These are phyloP conservation scores for Diplodia scrobiculata DNA, from an alignment of 2,329 filamentous ascomycete genomes.

Conservation along the genomic window DNA sequence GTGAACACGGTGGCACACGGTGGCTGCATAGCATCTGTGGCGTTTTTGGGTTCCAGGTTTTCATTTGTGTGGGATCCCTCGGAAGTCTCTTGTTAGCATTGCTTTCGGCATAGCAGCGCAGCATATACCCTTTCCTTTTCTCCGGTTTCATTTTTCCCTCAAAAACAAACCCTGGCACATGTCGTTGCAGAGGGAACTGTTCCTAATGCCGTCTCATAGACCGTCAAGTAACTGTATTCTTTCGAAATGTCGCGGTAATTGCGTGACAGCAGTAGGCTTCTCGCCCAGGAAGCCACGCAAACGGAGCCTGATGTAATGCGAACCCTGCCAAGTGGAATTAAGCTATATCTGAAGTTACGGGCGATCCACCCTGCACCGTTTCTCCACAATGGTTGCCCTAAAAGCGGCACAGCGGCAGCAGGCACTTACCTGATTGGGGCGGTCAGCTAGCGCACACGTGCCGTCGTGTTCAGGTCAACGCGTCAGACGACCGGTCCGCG, in stretches of 20 bases:
- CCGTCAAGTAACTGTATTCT: neutral
- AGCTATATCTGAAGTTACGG: neutral
- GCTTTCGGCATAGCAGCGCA: conserved; percentile 27
- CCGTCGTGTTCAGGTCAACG: neutral
- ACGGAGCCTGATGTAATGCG: neutral
- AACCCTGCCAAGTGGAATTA: neutral
- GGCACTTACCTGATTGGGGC: neutral
- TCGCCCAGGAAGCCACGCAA: neutral
- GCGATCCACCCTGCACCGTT: conserved; percentile 5
- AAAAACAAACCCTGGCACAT: conserved; percentile 15
- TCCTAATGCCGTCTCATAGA: conserved; percentile 13
- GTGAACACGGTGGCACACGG: conserved; percentile 19
- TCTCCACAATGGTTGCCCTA: conserved; percentile 14
- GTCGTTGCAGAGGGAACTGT: neutral
- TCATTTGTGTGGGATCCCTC: conserved; percentile 12
- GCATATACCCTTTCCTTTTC: conserved; percentile 28
- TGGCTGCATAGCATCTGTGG: conserved; percentile 27
- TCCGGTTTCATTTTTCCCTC: conserved; percentile 19
- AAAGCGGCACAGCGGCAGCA: conserved; percentile 1
- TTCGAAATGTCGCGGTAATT: neutral
- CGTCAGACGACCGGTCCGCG: neutral
- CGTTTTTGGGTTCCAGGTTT: conserved; percentile 22
- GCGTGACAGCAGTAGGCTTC: neutral
- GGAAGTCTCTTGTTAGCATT: conserved; percentile 20
- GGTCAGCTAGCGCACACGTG: conserved; percentile 1